Evolutionary conservation across 2,329 filamentous ascomycete species (phyloP).

Genomic region (Aspergillus spinulosporus): DNA sequence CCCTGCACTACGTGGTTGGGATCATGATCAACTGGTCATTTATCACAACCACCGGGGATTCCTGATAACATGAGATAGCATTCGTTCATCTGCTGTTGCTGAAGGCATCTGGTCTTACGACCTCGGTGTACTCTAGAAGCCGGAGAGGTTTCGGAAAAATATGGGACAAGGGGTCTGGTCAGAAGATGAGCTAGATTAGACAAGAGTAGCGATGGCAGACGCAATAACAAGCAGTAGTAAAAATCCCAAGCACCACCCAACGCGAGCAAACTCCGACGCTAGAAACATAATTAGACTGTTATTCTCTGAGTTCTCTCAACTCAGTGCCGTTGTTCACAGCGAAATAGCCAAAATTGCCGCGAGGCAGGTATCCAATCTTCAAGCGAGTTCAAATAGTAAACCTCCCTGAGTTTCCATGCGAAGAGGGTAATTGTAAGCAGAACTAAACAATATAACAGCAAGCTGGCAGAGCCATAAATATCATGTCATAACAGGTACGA

Average conservation of each 20-base stretch:
- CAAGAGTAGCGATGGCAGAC: background rate
- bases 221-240: background rate
- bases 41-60: too few relatives aligned
- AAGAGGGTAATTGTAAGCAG: slow-evolving; percentile 20
- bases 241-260: slow-evolving; percentile 9
- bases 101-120: background rate
- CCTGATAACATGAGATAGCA: background rate
- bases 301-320: slow-evolving; percentile 16
- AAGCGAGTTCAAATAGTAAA: slow-evolving; percentile 29
- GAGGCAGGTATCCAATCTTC: slow-evolving; percentile 28
- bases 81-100: background rate
- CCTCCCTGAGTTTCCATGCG: slow-evolving; percentile 22
- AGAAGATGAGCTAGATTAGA: background rate
- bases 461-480: slow-evolving; percentile 3
- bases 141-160: background rate
- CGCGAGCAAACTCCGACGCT: slow-evolving; percentile 27
- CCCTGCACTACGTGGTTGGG: background rate
- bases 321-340: background rate
- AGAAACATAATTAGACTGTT: slow-evolving; percentile 25
- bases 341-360: slow-evolving; percentile 27
- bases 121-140: background rate
- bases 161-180: background rate
- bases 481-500: slow-evolving; percentile 6
- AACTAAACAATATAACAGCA: slow-evolving; percentile 9
- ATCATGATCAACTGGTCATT: background rate